Evolutionary conservation across 2,329 filamentous ascomycete genomes (phyloP).

Genomic region (Raffaelea albimanens): DNA sequence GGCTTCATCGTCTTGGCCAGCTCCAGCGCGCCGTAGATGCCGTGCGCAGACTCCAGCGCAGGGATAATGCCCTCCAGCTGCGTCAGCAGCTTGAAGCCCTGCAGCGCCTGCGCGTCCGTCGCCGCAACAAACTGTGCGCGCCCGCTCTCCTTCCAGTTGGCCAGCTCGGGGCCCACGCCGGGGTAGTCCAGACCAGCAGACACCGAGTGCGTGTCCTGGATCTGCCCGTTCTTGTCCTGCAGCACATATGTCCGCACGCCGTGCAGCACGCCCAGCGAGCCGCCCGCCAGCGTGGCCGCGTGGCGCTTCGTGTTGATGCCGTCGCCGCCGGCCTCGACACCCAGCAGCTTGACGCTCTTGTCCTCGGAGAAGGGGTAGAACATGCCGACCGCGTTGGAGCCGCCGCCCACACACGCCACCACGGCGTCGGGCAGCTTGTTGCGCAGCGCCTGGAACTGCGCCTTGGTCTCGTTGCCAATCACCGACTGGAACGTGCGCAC

Average conservation of each 20-base stretch:
- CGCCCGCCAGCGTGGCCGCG: slow-evolving; percentile 77
- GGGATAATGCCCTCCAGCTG: slow-evolving; percentile 95
- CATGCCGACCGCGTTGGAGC: slow-evolving; percentile 93
- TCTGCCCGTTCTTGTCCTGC: slow-evolving; percentile 87
- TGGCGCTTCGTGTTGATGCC: slow-evolving; percentile 79
- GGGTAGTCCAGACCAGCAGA: slow-evolving; percentile 96
- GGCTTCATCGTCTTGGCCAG: slow-evolving; percentile 87
- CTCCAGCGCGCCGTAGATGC: slow-evolving; percentile 80
- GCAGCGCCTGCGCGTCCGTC: slow-evolving; percentile 83
- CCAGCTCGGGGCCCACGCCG: slow-evolving; percentile 87
- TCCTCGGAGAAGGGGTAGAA: slow-evolving; percentile 94
- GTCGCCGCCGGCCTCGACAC: slow-evolving; percentile 92
- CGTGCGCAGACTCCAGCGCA: slow-evolving; percentile 87
- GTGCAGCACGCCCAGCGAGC: slow-evolving; percentile 86
- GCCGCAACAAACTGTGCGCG: slow-evolving; percentile 84
- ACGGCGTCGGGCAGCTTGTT: slow-evolving; percentile 92
- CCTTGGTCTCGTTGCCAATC: slow-evolving; percentile 89
- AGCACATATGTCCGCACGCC: slow-evolving; percentile 93
- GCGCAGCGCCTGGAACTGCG: slow-evolving; percentile 75
- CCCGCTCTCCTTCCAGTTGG: slow-evolving; percentile 82
- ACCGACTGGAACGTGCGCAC: slow-evolving; percentile 96
- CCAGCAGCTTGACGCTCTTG: slow-evolving; percentile 73
- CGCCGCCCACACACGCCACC: slow-evolving; percentile 91
- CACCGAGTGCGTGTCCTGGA: slow-evolving; percentile 89
- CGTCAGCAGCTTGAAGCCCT: slow-evolving; percentile 74